A percentile compares a stretch with the other conserved stretches of the same genome.
Conservation (phyloP, 768 basidiomycete genomes). For the Suillus paluster region DNA sequence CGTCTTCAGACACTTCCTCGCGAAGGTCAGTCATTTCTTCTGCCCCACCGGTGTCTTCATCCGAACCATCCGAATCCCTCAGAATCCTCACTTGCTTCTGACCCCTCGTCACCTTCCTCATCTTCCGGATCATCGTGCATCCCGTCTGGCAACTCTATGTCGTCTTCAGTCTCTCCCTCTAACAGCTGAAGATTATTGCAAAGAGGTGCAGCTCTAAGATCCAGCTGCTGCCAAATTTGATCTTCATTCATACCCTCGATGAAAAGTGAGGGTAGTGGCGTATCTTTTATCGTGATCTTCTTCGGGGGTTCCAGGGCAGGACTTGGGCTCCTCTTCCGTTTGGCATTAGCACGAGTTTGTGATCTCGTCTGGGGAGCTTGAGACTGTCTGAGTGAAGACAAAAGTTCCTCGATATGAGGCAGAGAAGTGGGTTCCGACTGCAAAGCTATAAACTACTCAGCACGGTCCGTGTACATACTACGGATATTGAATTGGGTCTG, state of each 20-base stretch:
- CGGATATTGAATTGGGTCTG: constrained; percentile 12
- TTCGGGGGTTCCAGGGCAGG: constrained; percentile 37
- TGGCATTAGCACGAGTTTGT: constrained; percentile 47
- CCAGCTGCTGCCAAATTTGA: constrained; percentile 94
- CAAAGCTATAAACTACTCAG: constrained; percentile 51
- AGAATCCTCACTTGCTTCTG: constrained; percentile 28
- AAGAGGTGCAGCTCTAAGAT: constrained; percentile 73
- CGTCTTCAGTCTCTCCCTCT: constrained; percentile 50
- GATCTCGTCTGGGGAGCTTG: constrained; percentile 79
- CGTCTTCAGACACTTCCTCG: constrained; percentile 44
- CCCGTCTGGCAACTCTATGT: constrained; percentile 15
- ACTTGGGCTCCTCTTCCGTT: constrained; percentile 47
- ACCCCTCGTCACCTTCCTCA: constrained; percentile 37
- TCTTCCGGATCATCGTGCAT: constrained; percentile 37
- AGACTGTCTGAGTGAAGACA: constrained; percentile 69
- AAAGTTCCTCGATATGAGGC: constrained; percentile 64
- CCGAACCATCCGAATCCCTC: constrained; percentile 32
- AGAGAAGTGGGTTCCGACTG: constrained; percentile 68
- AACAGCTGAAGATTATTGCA: constrained; percentile 73
- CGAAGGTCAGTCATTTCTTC: constrained; percentile 37
- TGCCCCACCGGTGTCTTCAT: constrained; percentile 30
- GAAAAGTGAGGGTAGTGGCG: constrained; percentile 78
- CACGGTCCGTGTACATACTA: constrained; percentile 4
- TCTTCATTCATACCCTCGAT: constrained; percentile 80
- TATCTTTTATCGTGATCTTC: constrained; percentile 48